Percentiles rank a stretch among this genome's conserved stretches.
Evolutionary conservation across 129 eudicot genomes (phyloP).

Genomic region (Heracleum sosnowskyi): DNA sequence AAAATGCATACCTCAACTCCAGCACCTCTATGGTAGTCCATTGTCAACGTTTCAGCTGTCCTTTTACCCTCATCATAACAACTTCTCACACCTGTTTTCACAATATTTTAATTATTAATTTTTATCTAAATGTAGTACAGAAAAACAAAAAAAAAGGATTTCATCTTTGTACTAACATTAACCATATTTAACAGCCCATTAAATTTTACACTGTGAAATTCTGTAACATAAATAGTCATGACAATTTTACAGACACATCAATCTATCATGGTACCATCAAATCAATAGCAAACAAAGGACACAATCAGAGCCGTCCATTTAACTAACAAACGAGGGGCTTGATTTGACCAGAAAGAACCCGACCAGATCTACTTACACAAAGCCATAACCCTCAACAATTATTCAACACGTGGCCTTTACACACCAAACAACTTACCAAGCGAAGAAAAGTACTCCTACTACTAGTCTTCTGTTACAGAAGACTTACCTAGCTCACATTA

Average conservation of each 20-base stretch:
- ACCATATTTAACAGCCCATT: neutral
- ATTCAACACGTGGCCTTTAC: neutral
- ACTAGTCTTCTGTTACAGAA: no score
- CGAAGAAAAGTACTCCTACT: neutral
- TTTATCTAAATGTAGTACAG: neutral
- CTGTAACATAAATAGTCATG: neutral
- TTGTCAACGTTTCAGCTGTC: conserved; percentile 10
- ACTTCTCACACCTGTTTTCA: conserved; percentile 9
- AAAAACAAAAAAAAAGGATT: neutral
- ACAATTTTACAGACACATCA: neutral
- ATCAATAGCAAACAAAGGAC: neutral
- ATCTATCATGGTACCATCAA: neutral
- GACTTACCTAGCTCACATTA: neutral
- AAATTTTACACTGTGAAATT: neutral
- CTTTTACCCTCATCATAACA: conserved; percentile 10
- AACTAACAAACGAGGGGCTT: neutral
- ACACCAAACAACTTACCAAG: neutral
- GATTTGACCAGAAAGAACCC: neutral
- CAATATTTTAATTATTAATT: neutral
- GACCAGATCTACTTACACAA: conserved; percentile 6
- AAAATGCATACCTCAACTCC: conserved; percentile 1
- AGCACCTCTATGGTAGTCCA: conserved; percentile 19
- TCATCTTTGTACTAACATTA: neutral
- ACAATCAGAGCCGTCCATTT: neutral
- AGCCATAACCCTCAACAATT: neutral